Evolutionary conservation across 2,329 filamentous ascomycete genomes (phyloP), one percentile per base, ranked within the genome.

Genomic region (Talaromyces albobiverticillius): DNA sequence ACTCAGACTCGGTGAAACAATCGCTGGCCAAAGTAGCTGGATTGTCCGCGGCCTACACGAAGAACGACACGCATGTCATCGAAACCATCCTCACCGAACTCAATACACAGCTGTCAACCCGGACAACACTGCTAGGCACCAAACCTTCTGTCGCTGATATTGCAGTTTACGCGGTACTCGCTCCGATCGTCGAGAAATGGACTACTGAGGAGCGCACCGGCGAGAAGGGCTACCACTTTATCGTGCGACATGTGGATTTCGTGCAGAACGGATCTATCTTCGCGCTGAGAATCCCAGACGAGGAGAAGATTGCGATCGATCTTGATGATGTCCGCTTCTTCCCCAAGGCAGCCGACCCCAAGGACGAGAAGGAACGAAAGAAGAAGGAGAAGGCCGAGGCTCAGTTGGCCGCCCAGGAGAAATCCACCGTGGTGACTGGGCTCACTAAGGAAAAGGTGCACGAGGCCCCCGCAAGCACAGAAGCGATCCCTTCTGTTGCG

Each of bases 311-410:
- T 65, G 76, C 77, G 61, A 82, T 97, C 62, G 86, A 96, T 71
- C 77, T 84, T 48, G 85, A 91, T 64, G 87, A 92, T 63, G 83
- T 97, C 56, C 81, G 90, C 59, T 92, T 91, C 71, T 87, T 92
- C 64, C 93, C 94, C 77, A 93, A 93, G 63, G 89, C 89, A 18
- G 84, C 93, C 58, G 91, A 96, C 62, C 85, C 88, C 64, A 95
- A 95, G 81, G 91, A 91, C 54, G 93, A 96, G 81, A 96, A 96
- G 80, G 92, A 96, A 81, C 85, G 88, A 46, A 83, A 93, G 75
- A 96, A 96, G 87, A 95, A 95, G 80, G 91, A 95, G 77, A 96
- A 96, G 81, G 78, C 78, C 14, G 76, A 76, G 26, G 77, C 69
- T 41, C 57, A 66, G 36, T 22, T 57, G 41, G 38, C 56, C 51